Conservation (phyloP, 257 asterid genomes). For the Salvia hispanica region DNA sequence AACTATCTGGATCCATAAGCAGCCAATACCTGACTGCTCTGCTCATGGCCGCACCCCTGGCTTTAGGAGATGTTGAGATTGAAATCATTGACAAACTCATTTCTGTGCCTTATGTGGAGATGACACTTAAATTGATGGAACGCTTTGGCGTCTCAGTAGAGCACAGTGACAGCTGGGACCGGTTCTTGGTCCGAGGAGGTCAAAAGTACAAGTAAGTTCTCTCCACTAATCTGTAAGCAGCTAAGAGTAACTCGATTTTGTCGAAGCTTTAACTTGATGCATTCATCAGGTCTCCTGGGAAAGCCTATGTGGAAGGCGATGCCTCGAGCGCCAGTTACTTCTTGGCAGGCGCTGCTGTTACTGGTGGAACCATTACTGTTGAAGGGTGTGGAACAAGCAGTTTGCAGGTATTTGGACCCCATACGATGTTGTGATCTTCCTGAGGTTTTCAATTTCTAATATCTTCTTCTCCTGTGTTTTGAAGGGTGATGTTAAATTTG, state of each 20-base stretch:
- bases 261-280: conserved; percentile 11
- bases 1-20: conserved; percentile 92
- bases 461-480: conserved; percentile 14
- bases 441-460: conserved; percentile 5
- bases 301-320: conserved; percentile 95
- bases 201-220: conserved; percentile 87
- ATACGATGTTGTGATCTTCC: neutral
- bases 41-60: conserved; percentile 96
- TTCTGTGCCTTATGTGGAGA: conserved; percentile 95
- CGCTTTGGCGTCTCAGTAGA: conserved; percentile 92
- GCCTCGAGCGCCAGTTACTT: conserved; percentile 99
- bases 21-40: conserved; percentile 97
- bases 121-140: conserved; percentile 98
- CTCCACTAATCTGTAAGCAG: conserved; percentile 17
- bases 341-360: conserved; percentile 98
- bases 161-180: conserved; percentile 85
- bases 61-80: conserved; percentile 88
- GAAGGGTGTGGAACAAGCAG: conserved; percentile 99
- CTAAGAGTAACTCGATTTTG: conserved; percentile 24
- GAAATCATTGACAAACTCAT: conserved; percentile 90
- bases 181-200: conserved; percentile 83
- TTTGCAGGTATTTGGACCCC: conserved; percentile 64
- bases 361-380: conserved; percentile 89
- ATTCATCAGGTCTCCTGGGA: conserved; percentile 84
- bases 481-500: conserved; percentile 96